phyloP scores from a whole-genome alignment of 1,284 basidiomycete genomes.

The Cryptococcus hybrid region DNA sequence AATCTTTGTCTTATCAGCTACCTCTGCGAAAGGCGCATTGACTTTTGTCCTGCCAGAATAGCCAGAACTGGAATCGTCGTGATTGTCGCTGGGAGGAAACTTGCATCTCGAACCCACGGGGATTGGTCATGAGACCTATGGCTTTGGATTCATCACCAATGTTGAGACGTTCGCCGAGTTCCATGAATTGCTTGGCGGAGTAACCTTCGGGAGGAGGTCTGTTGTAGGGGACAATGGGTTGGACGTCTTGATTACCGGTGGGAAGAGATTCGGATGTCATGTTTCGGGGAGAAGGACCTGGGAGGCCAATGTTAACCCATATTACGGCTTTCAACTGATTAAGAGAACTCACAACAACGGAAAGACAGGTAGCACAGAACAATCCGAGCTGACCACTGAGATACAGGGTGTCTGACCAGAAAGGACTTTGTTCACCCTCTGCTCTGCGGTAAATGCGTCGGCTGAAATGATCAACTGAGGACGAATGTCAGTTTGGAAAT shows the following conservation, averaged over 20 bases:
- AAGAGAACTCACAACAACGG: constrained; percentile 22
- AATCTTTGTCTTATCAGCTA: constrained; percentile 10
- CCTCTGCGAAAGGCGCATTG: constrained; percentile 17
- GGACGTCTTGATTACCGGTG: constrained; percentile 8
- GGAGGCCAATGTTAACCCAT: background rate
- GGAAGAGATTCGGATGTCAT: constrained; percentile 30
- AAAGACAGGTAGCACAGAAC: constrained; percentile 25
- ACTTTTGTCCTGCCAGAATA: background rate
- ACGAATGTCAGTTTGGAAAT: background rate
- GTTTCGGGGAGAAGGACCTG: constrained; percentile 37
- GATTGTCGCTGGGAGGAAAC: constrained; percentile 1
- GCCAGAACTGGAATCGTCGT: background rate
- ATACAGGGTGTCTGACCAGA: constrained; percentile 27
- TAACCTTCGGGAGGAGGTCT: constrained; percentile 10
- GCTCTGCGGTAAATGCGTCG: constrained; percentile 21
- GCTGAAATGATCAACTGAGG: constrained; percentile 21
- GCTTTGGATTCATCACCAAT: constrained; percentile 19
- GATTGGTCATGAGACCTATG: background rate
- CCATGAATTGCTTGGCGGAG: constrained; percentile 14
- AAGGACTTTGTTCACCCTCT: constrained; percentile 24
- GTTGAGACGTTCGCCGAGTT: constrained; percentile 30
- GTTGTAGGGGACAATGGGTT: constrained; percentile 24
- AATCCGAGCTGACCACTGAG: constrained; percentile 21
- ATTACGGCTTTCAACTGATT: background rate
- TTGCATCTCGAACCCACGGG: constrained; percentile 9